A percentile compares a stretch with the other conserved stretches of the same genome.
phyloP scores from a whole-genome alignment of 2,329 filamentous ascomycete genomes.

The Alternaria sp. region DNA sequence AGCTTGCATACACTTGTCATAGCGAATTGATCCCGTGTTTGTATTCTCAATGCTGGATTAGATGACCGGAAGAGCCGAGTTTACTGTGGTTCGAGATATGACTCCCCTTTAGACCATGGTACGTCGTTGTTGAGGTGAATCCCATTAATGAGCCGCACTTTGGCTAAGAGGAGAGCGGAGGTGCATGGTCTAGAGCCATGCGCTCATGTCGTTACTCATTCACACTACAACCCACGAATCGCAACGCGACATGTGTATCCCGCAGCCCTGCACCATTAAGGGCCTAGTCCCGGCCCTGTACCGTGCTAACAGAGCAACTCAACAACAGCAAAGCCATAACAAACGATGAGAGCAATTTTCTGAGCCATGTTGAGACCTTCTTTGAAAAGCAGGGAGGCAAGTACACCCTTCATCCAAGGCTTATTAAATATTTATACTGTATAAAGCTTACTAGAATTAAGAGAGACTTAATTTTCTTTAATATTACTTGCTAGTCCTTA shows the following conservation, averaged over 20 bases:
- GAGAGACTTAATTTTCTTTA: slow-evolving; percentile 3
- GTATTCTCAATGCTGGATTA: slow-evolving; percentile 16
- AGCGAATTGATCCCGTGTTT: slow-evolving; percentile 19
- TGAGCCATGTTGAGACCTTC: slow-evolving; percentile 11
- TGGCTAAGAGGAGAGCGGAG: slow-evolving; percentile 15
- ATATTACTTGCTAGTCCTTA: slow-evolving; percentile 5
- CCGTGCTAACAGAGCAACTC: slow-evolving; percentile 15
- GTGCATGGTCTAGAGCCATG: slow-evolving; percentile 15
- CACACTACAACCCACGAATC: slow-evolving; percentile 15
- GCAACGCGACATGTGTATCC: slow-evolving; percentile 15
- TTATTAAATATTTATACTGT: slow-evolving; percentile 8
- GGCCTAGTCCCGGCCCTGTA: slow-evolving; percentile 16
- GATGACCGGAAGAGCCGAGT: slow-evolving; percentile 17
- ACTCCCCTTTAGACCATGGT: slow-evolving; percentile 14
- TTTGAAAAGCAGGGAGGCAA: slow-evolving; percentile 11
- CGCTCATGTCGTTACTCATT: slow-evolving; percentile 15
- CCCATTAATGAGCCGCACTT: slow-evolving; percentile 11
- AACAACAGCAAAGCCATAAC: slow-evolving; percentile 16
- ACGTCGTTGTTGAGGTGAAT: slow-evolving; percentile 16
- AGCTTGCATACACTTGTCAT: slow-evolving; percentile 19
- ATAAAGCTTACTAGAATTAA: slow-evolving; percentile 6
- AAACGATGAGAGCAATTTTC: slow-evolving; percentile 11
- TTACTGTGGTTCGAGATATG: slow-evolving; percentile 18
- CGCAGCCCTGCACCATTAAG: slow-evolving; percentile 14
- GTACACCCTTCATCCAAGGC: slow-evolving; percentile 7